Base-by-base conservation (phyloP, 208 protist genomes). In the Acanthamoeba comandoni region DNA sequence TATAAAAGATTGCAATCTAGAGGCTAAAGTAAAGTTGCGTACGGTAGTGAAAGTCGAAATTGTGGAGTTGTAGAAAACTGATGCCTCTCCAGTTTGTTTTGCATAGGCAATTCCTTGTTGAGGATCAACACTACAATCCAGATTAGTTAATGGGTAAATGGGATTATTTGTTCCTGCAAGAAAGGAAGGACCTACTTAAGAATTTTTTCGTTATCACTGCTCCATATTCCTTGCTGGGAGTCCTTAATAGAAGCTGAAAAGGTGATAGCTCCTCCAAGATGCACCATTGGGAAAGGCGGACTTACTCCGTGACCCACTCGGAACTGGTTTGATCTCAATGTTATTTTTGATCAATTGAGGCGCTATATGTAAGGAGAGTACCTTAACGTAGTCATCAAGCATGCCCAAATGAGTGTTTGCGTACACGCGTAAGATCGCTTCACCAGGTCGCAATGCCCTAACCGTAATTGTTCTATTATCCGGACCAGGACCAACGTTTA, bases 371-470 rank as follows among this genome's bases (percentile, higher is more conserved):
- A 62, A 85, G 26, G 12, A 19, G 22, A 0, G 15, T 8, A 88
- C 80, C 58, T 88, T 88, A 24, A 88, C 80, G n/a, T 88, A 88
- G 57, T 88, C 80, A 29, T 88, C 80, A 24, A 88, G 53, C 9
- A 49, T 55, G 70, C 51, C 48, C 35, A 35, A 71, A 35, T 31
- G 29, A 49, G 80, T n/a, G 80, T 26, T 88, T 49, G 73, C 62
- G 31, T 31, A 88, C 31, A 70, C 80, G 17, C 80, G 80, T 71
- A 88, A 62, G 31, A 88, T 88, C 39, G 80, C 80, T 62, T 88
- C 80, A 24, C 80, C 80, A 24, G 80, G 80, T 49, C 80, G 80
- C 49, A 88, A 62, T 15, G 80, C 80, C n/a, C 55, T 22, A 2
- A 88, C 80, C 3, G 48, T 35, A 5, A 88, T 29, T 22, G 80